A percentile compares a stretch with the other conserved stretches of the same genome.
phyloP scores from a whole-genome alignment of 192 early-diverging fungal genomes.

The Umbelopsis ramanniana region DNA sequence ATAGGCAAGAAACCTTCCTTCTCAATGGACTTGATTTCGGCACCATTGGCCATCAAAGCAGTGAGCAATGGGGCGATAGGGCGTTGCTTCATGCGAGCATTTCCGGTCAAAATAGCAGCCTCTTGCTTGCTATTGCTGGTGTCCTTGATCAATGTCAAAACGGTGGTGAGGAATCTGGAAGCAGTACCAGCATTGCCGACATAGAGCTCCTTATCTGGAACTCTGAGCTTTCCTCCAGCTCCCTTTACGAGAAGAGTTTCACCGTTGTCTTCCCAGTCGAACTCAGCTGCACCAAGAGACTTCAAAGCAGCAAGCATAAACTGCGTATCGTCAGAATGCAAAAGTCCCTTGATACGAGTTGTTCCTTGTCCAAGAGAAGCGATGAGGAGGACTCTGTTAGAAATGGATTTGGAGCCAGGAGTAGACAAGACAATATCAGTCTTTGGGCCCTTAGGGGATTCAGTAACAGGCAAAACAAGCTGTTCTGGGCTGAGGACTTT shows the following conservation, averaged over 20 bases:
- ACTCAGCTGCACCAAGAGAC: conserved; percentile 83
- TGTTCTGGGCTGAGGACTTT: conserved; percentile 82
- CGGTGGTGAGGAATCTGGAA: conserved; percentile 90
- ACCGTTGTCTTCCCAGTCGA: conserved; percentile 93
- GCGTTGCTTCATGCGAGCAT: conserved; percentile 97
- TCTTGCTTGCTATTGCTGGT: conserved; percentile 32
- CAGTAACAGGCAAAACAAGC: conserved; percentile 64
- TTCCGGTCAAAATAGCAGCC: conserved; percentile 83
- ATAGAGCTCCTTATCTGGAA: conserved; percentile 82
- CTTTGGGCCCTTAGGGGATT: conserved; percentile 40
- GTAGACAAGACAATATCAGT: conserved; percentile 67
- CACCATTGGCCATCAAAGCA: conserved; percentile 84
- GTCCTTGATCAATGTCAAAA: conserved; percentile 74
- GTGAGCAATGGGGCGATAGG: conserved; percentile 90
- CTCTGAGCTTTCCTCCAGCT: conserved; percentile 74
- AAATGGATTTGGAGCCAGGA: conserved; percentile 97
- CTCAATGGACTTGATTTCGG: conserved; percentile 76
- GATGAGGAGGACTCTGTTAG: conserved; percentile 92
- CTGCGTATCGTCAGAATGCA: conserved; percentile 98
- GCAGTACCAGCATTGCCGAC: conserved; percentile 98
- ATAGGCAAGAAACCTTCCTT: conserved; percentile 87
- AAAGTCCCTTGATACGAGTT: conserved; percentile 81
- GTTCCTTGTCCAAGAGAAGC: conserved; percentile 86
- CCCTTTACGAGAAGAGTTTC: conserved; percentile 85
- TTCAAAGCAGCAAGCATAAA: conserved; percentile 93